A percentile compares a stretch with the other conserved stretches of the same genome.
These are phyloP conservation scores for Geranium incanum DNA, from an alignment of 441 rosid species.

Conservation along the genomic window DNA sequence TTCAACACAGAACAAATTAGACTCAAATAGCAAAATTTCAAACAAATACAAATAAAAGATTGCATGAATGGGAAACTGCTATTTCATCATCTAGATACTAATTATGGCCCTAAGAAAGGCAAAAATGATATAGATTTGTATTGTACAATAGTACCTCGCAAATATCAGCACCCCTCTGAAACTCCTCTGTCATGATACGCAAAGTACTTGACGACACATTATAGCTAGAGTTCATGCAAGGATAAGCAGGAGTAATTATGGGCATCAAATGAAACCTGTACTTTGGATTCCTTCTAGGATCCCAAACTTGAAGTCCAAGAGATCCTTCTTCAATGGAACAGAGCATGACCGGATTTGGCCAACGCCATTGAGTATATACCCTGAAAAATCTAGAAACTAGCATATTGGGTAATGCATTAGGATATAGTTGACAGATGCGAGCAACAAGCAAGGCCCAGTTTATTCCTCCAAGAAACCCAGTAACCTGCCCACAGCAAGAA, in stretches of 20 bases:
- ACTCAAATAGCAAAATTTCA: not conserved
- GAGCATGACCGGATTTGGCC: slow-evolving; percentile 96
- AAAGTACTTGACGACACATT: slow-evolving; percentile 84
- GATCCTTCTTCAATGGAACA: slow-evolving; percentile 81
- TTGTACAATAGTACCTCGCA: slow-evolving; percentile 61
- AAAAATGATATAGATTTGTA: slow-evolving; percentile 11
- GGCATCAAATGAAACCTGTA: slow-evolving; percentile 92
- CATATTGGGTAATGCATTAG: slow-evolving; percentile 94
- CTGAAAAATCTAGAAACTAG: slow-evolving; percentile 85
- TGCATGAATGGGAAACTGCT: not conserved
- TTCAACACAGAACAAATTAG: not conserved
- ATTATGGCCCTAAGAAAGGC: not conserved
- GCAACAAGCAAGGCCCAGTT: slow-evolving; percentile 98
- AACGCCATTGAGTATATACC: slow-evolving; percentile 92
- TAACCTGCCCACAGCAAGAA: slow-evolving; percentile 43
- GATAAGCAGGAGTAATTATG: slow-evolving; percentile 95
- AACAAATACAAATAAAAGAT: not conserved
- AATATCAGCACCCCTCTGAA: slow-evolving; percentile 80
- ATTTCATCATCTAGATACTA: not conserved
- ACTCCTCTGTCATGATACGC: slow-evolving; percentile 81
- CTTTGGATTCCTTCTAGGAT: slow-evolving; percentile 83
- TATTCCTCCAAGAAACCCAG: slow-evolving; percentile 99
- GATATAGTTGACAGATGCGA: slow-evolving; percentile 93
- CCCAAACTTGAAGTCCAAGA: slow-evolving; percentile 92
- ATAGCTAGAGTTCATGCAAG: slow-evolving; percentile 94